phyloP scores from a whole-genome alignment of 495 filamentous ascomycete genomes.

The Alectoria sarmentosa region DNA sequence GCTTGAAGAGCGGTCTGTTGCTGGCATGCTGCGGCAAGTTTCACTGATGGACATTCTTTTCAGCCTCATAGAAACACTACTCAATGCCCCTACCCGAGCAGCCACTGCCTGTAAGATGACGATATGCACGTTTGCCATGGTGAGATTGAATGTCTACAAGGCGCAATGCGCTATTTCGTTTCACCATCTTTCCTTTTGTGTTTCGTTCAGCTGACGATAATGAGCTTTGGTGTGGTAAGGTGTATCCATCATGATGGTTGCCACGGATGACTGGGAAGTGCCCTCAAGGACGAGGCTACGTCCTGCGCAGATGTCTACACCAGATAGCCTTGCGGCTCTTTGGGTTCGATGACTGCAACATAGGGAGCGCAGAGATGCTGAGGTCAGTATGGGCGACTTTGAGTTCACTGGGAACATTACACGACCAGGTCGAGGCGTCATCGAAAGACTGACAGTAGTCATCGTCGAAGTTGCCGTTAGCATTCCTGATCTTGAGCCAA shows the following conservation, averaged over 20 bases:
- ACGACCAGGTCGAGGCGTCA: background rate
- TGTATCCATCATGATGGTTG: background rate
- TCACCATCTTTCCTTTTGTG: too few species aligned
- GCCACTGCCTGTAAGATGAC: slow-evolving; percentile 1
- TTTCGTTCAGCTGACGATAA: background rate
- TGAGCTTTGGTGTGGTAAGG: background rate
- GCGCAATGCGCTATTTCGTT: background rate
- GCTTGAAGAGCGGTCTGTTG: background rate
- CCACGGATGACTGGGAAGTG: background rate
- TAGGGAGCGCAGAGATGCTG: background rate
- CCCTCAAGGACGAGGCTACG: background rate
- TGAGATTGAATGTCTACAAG: background rate
- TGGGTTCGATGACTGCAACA: background rate
- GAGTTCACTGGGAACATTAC: background rate
- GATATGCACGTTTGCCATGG: background rate
- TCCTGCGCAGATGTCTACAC: background rate
- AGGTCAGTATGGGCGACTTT: background rate
- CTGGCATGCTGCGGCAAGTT: background rate
- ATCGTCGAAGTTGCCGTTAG: background rate
- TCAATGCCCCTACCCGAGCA: background rate
- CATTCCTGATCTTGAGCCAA: background rate
- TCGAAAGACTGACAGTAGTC: background rate
- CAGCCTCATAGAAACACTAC: slow-evolving; percentile 2
- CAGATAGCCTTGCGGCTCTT: background rate
- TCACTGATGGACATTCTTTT: background rate